Evolutionary conservation across 192 early-diverging fungal species (phyloP).

Genomic region (Entomortierella beljakovae): DNA sequence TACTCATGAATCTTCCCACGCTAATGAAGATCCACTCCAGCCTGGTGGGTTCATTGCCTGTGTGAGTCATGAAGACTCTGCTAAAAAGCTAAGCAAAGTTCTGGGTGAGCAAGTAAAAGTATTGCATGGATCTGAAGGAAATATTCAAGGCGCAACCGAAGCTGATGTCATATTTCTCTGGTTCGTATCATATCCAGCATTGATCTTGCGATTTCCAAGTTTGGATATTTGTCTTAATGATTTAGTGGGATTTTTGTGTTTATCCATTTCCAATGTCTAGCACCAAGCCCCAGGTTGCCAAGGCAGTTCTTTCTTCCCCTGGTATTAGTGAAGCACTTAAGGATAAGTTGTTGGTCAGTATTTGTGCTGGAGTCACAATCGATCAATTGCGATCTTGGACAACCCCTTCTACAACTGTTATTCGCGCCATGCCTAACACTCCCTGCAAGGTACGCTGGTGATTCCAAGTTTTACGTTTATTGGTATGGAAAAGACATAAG

Average conservation of each 20-base stretch:
- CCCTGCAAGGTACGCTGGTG: conserved; percentile 56
- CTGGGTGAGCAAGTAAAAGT: conserved; percentile 45
- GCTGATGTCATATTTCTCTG: conserved; percentile 61
- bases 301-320: conserved; percentile 54
- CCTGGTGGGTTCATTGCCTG: conserved; percentile 61
- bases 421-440: conserved; percentile 69
- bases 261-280: conserved; percentile 2
- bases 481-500: too few relatives aligned
- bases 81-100: conserved; percentile 19
- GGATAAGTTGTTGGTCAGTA: conserved; percentile 61
- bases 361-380: conserved; percentile 65
- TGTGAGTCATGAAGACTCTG: conserved; percentile 59
- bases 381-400: conserved; percentile 60
- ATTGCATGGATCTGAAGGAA: conserved; percentile 44
- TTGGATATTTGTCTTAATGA: too few relatives aligned
- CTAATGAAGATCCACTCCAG: conserved; percentile 12
- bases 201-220: too few relatives aligned
- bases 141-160: conserved; percentile 53
- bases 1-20: conserved; percentile 20
- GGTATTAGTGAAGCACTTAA: conserved; percentile 57
- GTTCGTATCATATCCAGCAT: conserved; percentile 23
- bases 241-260: too few relatives aligned
- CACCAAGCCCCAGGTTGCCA: conserved; percentile 65
- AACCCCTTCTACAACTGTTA: conserved; percentile 56
- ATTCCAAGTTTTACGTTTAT: too few relatives aligned